Evolutionary conservation across 495 filamentous ascomycete genomes (phyloP).

Genomic region (Lasiosphaeris hirsuta): DNA sequence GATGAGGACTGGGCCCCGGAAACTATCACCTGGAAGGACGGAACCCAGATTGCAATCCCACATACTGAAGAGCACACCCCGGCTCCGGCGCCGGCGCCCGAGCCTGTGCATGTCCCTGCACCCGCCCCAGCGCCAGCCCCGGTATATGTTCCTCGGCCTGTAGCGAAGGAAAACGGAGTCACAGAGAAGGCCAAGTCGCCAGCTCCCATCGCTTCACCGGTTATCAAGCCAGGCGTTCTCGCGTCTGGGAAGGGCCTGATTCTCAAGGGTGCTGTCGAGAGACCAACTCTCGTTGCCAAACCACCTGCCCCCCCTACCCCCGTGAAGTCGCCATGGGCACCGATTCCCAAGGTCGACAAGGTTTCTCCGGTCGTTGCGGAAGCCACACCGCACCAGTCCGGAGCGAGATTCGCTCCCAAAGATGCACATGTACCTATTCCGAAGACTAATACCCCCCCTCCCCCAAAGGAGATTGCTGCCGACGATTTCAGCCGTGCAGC

Average conservation of each 20-base stretch:
- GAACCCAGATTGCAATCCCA: slow-evolving; percentile 83
- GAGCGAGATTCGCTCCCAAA: slow-evolving; percentile 30
- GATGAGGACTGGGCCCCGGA: slow-evolving; percentile 98
- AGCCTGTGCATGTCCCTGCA: slow-evolving; percentile 18
- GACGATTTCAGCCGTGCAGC: slow-evolving; percentile 84
- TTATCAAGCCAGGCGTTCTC: slow-evolving; percentile 41
- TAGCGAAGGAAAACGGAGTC: slow-evolving; percentile 20
- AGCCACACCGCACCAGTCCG: slow-evolving; percentile 19
- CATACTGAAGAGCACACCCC: slow-evolving; percentile 52
- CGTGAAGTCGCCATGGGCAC: slow-evolving; percentile 86
- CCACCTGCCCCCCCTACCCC: slow-evolving; percentile 67
- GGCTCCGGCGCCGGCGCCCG: slow-evolving; percentile 31
- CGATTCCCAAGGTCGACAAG: slow-evolving; percentile 79
- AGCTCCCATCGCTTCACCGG: slow-evolving; percentile 35
- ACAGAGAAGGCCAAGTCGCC: slow-evolving; percentile 38
- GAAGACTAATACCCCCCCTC: slow-evolving; percentile 39
- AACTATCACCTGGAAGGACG: slow-evolving; percentile 94
- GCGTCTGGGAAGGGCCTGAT: slow-evolving; percentile 54
- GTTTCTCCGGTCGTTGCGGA: slow-evolving; percentile 64
- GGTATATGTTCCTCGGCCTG: slow-evolving; percentile 1
- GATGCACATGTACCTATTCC: slow-evolving; percentile 23
- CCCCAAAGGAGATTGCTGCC: slow-evolving; percentile 78
- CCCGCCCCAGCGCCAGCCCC: slow-evolving; percentile 5
- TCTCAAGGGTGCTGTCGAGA: slow-evolving; percentile 66
- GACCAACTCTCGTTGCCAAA: slow-evolving; percentile 74